Base-by-base conservation (phyloP, 352 stramenopile species). In the Pythium pyrilobum region DNA sequence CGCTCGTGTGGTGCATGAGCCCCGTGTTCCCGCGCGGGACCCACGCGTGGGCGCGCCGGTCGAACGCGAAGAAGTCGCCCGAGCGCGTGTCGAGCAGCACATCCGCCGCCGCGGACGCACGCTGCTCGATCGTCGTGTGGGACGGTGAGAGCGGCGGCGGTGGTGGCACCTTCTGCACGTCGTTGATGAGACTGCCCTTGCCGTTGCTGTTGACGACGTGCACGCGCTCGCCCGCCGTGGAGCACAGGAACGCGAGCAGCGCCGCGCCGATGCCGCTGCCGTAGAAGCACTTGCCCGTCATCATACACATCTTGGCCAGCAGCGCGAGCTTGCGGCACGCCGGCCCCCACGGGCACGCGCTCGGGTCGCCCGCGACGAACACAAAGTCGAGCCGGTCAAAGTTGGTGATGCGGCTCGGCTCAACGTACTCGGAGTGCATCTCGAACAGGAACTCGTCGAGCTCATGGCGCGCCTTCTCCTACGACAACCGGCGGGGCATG, bases 251-350 rank as follows among this genome's bases (percentile, higher is more conserved):
- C 16, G 81, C 69, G 9, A 93, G 33, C 31, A 92, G 43, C 4
- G 53, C 55, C 2, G 83, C 81, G 12, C 79, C 81, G 18, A 92
- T 49, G 16, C 73, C 69, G 47, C 67, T 83, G 27, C 69, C 79
- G 52, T 83, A 93, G 13, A 82, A 72, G 23, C 83, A 93, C 45
- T 93, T 93, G 33, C 81, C 83, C 11, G 83, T 92, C 79, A 92
- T 89, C 81, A 90, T 92, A 61, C 83, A 93, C 81, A 92, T 90
- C 61, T 93, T 93, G 20, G 67, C 69, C 16, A 87, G 60, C 20
- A 88, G 43, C 29, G 66, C 45, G 9, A 93, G 64, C 46, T 92
- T 86, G 33, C 74, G 73, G 58, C 85, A 70, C 28, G 62, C 67
- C 0, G 74, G 77, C 5, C 71, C 53, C 83, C 83, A 93, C 10